Conservation (phyloP, 768 basidiomycete species). For the Leucocoprinus leucothites region DNA sequence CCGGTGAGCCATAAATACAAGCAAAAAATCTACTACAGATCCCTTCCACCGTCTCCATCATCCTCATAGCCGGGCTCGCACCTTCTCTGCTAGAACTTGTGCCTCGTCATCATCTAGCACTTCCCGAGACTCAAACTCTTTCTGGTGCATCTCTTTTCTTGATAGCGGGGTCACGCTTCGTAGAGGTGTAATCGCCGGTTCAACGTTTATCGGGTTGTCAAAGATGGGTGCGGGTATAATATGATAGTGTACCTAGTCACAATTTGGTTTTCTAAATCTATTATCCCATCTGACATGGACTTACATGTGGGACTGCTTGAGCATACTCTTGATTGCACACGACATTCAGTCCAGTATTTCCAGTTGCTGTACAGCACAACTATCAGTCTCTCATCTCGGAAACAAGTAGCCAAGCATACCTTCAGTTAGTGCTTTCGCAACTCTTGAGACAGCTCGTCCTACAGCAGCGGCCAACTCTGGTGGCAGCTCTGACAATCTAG, state of each 20-base stretch:
- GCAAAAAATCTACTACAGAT: not conserved
- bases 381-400: not conserved
- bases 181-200: constrained; percentile 8
- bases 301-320: constrained; percentile 74
- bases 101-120: constrained; percentile 64
- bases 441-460: constrained; percentile 56
- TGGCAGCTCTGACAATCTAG: constrained; percentile 64
- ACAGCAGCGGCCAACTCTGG: constrained; percentile 53
- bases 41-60: no score
- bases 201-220: constrained; percentile 16
- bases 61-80: constrained; percentile 39
- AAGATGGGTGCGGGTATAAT: constrained; percentile 68
- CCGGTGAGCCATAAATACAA: not conserved
- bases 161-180: constrained; percentile 29
- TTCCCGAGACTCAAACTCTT: constrained; percentile 54
- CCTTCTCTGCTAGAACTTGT: constrained; percentile 35
- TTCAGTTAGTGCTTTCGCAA: constrained; percentile 59
- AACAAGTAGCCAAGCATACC: constrained; percentile 34
- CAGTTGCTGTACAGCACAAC: constrained; percentile 38
- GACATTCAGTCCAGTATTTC: constrained; percentile 68
- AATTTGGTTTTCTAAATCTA: not conserved
- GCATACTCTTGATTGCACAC: constrained; percentile 84
- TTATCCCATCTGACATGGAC: constrained; percentile 15
- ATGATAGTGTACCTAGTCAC: constrained; percentile 67
- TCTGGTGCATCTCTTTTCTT: constrained; percentile 52